Evolutionary conservation across 371 early-diverging fungal species (phyloP).

Genomic region (Apophysomyces variabilis): DNA sequence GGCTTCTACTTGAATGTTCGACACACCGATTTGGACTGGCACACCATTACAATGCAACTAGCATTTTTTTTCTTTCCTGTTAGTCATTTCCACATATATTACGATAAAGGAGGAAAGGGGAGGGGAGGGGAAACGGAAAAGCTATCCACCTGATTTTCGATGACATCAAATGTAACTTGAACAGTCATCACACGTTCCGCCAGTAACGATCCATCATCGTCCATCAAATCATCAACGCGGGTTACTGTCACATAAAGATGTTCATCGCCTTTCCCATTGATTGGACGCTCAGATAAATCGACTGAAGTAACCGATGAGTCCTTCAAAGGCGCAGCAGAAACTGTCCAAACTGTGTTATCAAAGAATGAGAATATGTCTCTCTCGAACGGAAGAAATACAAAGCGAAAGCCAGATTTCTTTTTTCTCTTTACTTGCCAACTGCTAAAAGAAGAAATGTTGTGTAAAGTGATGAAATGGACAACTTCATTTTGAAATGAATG

Average conservation of each 20-base stretch:
- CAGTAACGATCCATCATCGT: conserved; percentile 64
- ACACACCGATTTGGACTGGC: conserved; percentile 61
- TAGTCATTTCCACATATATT: neutral
- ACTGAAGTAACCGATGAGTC: conserved; percentile 54
- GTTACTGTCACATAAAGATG: conserved; percentile 65
- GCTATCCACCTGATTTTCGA: conserved; percentile 54
- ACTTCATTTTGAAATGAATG: conserved; percentile 1
- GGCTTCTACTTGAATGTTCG: conserved; percentile 65
- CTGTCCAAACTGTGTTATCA: conserved; percentile 19
- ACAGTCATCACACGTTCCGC: conserved; percentile 73
- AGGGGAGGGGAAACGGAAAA: conserved; percentile 5
- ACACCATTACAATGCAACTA: conserved; percentile 64
- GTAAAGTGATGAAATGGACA: neutral
- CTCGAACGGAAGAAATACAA: neutral
- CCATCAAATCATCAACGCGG: conserved; percentile 73
- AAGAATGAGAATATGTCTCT: neutral
- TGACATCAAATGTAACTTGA: conserved; percentile 71
- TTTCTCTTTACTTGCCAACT: neutral
- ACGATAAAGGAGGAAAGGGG: conserved; percentile 1
- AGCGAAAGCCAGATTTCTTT: too few species aligned
- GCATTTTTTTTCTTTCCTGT: too few species aligned
- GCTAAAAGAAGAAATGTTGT: conserved; percentile 6
- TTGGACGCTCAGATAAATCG: conserved; percentile 38
- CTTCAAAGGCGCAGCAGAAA: conserved; percentile 46
- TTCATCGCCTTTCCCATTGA: conserved; percentile 40